These are phyloP conservation scores for Calocybe indica DNA, from an alignment of 768 basidiomycete genomes.

Conservation along the genomic window DNA sequence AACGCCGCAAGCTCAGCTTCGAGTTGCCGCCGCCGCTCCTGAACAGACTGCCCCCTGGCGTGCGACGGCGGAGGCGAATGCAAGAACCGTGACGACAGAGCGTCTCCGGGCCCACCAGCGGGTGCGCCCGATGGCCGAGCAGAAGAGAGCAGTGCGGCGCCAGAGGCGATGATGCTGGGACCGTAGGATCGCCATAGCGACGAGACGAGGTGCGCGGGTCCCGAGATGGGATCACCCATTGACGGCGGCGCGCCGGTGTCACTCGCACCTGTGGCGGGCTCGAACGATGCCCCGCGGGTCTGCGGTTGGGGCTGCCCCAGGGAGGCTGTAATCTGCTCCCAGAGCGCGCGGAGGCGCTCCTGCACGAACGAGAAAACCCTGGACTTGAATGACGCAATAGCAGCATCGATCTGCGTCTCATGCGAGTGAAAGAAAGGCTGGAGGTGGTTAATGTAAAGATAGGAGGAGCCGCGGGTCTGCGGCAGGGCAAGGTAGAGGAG, in stretches of 20 bases:
- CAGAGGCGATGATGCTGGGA: slow-evolving; percentile 62
- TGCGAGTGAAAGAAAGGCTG: slow-evolving; percentile 80
- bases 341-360: slow-evolving; percentile 52
- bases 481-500: slow-evolving; percentile 89
- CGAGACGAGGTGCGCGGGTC: slow-evolving; percentile 59
- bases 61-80: slow-evolving; percentile 6
- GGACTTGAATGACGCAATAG: slow-evolving; percentile 60
- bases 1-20: slow-evolving; percentile 58
- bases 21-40: slow-evolving; percentile 43
- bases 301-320: slow-evolving; percentile 34
- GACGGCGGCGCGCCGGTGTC: slow-evolving; percentile 35
- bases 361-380: slow-evolving; percentile 61
- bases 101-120: slow-evolving; percentile 13
- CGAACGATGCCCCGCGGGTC: slow-evolving; percentile 9
- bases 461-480: slow-evolving; percentile 83
- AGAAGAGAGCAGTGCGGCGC: slow-evolving; percentile 56
- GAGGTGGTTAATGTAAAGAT: slow-evolving; percentile 75
- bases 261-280: slow-evolving; percentile 7
- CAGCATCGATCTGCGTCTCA: slow-evolving; percentile 79
- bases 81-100: slow-evolving; percentile 6
- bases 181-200: slow-evolving; percentile 79
- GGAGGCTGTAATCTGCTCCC: slow-evolving; percentile 55
- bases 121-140: slow-evolving; percentile 35
- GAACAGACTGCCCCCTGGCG: slow-evolving; percentile 18
- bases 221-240: slow-evolving; percentile 48